Base-by-base conservation (phyloP, 2,329 filamentous ascomycete species). In the Drechslerella stenobrocha region DNA sequence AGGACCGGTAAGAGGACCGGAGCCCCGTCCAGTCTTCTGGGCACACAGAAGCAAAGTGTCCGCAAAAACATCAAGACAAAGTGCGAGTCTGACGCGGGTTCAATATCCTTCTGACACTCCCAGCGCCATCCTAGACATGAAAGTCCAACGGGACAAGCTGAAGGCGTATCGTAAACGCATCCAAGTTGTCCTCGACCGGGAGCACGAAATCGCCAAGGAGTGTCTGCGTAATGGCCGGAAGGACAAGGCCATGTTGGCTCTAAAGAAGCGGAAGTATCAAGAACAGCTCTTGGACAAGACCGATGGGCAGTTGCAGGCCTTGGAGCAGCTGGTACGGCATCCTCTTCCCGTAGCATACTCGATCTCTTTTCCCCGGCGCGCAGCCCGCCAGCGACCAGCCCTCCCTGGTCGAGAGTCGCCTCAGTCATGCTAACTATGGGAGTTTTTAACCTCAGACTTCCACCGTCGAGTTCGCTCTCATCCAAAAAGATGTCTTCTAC, bases 201-300 rank as follows among this genome's bases (percentile, higher is more conserved):
- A 98, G 79, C 96, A 88, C 48, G 87, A 86, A 45, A 87, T 96
- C 61, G 92, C 93, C 20, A 85, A 84, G 72, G 83, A 89, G 79
- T 91, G 95, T 78, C 82, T 97, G 18, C 84, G 85, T 15, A 82
- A 84, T 67, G 87, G 88, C 74, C 88, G 96, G 78, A 91, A 90
- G 77, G 79, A 83, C 72, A 85, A 86, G 70, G 93, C 93, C 0
- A 82, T 96, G 20, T 82, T 97, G 28, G 93, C 93, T 0, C 82
- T 98, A 67, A 87, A 93, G 60, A 84, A 91, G 72, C 96, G 96
- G 79, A 98, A 97, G 77, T 97, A 96, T 80, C 93, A 98, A 76
- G 89, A 97, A 76, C 87, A 88, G 23, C 82, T 97, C 20, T 82
- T 97, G 9, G 81, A 83, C 67, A 92, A 95, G 79, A 96, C 92